Percentiles rank a stretch among this genome's conserved stretches.
Evolutionary conservation across 2,329 filamentous ascomycete genomes (phyloP).

Genomic region (Cercospora zeae-maydis): DNA sequence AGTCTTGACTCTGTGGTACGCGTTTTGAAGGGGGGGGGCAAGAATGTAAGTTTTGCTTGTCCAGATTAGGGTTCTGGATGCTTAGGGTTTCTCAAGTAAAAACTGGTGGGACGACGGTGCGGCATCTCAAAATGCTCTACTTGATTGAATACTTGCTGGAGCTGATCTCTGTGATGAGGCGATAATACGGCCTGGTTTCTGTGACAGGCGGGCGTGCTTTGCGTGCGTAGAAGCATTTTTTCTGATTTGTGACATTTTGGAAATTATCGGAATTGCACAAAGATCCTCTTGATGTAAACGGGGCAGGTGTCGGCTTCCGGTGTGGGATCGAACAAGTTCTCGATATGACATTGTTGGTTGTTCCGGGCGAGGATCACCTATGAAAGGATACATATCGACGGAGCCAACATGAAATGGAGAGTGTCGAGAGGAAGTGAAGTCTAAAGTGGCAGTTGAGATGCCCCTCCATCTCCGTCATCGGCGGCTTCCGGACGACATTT

Average conservation of each 20-base stretch:
- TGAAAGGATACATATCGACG: neutral
- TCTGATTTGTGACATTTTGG: neutral
- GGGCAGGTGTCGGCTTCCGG: neutral
- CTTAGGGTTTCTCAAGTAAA: neutral
- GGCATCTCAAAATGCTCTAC: neutral
- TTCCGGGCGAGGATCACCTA: too few species aligned
- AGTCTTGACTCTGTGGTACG: neutral
- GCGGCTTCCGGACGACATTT: neutral
- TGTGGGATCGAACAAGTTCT: neutral
- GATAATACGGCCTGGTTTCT: neutral
- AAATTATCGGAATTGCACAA: neutral
- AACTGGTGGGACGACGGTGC: neutral
- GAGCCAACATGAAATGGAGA: neutral
- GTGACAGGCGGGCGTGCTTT: neutral
- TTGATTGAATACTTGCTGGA: neutral
- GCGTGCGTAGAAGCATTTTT: neutral
- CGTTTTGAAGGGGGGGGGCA: neutral
- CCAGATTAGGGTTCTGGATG: neutral
- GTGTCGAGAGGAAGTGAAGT: neutral
- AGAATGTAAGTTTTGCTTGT: neutral
- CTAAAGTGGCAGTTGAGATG: neutral
- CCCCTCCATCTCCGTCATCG: constrained; percentile 1
- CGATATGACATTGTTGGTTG: neutral
- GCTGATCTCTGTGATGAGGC: neutral
- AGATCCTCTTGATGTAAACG: neutral